Percentiles rank a stretch among this genome's conserved stretches.
Evolutionary conservation across 768 basidiomycete genomes (phyloP).

Genomic region (Fibroporia radiculosa): DNA sequence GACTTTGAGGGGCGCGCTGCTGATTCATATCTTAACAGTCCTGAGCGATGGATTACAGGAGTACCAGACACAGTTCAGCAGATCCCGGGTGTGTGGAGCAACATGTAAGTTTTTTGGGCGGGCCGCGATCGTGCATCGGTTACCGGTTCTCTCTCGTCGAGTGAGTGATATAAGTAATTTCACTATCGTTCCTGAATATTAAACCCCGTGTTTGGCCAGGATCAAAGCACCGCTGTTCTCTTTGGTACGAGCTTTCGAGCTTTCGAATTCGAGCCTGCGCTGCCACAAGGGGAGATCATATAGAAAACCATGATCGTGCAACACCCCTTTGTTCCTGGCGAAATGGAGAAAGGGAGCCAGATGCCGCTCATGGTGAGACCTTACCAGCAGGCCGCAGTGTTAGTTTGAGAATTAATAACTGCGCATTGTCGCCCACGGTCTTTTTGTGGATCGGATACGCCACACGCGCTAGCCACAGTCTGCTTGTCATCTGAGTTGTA

Average conservation of each 20-base stretch:
- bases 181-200: not conserved
- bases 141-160: slow-evolving; percentile 58
- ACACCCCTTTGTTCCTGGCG: slow-evolving; percentile 15
- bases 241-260: slow-evolving; percentile 23
- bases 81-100: slow-evolving; percentile 56
- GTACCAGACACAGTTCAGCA: slow-evolving; percentile 34
- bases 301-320: slow-evolving; percentile 15
- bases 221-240: slow-evolving; percentile 20
- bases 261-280: slow-evolving; percentile 25
- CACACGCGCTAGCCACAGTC: too few relatives aligned
- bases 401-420: too few relatives aligned
- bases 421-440: too few relatives aligned
- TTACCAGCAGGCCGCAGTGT: too few relatives aligned
- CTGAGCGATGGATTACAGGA: slow-evolving; percentile 54
- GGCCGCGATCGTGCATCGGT: slow-evolving; percentile 59
- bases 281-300: slow-evolving; percentile 17
- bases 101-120: slow-evolving; percentile 57
- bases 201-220: slow-evolving; percentile 4
- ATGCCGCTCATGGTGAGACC: slow-evolving; percentile 15
- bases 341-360: slow-evolving; percentile 12
- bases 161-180: slow-evolving; percentile 25
- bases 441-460: too few relatives aligned
- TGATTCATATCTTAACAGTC: slow-evolving; percentile 29
- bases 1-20: not conserved
- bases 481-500: too few relatives aligned